Evolutionary conservation across 306 rosid species (phyloP).

Genomic region (Spatholobus suberectus): DNA sequence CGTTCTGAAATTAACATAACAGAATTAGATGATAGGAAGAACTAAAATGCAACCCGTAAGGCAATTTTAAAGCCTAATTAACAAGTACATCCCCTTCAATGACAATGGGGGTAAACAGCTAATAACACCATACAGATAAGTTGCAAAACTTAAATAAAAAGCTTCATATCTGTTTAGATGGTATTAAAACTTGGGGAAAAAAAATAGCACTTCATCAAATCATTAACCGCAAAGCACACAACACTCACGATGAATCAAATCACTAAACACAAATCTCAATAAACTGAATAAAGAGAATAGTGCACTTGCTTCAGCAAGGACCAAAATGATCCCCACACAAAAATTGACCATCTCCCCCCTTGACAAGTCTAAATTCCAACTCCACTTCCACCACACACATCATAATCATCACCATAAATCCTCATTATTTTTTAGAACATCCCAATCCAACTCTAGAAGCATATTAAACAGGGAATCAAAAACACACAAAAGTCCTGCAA

Average conservation of each 20-base stretch:
- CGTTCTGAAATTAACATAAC: conserved; percentile 60
- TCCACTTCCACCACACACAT: neutral
- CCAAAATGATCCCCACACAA: neutral
- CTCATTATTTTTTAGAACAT: neutral
- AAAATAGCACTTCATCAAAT: neutral
- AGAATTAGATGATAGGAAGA: conserved; percentile 36
- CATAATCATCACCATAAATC: neutral
- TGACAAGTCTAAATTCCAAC: conserved; percentile 8
- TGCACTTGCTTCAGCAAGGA: neutral
- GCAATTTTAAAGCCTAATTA: neutral
- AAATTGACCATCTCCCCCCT: neutral
- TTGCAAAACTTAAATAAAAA: neutral
- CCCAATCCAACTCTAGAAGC: neutral
- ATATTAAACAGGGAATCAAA: neutral
- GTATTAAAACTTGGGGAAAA: neutral
- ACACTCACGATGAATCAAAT: neutral
- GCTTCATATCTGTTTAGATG: neutral
- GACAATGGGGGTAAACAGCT: neutral
- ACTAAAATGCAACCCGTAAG: neutral
- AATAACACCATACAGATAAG: neutral
- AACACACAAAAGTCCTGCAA: neutral
- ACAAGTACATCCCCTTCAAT: neutral
- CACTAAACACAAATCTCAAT: neutral
- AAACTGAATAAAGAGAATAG: neutral
- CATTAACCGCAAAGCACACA: neutral